Conservation (phyloP, 352 stramenopile species). For the Aphanomyces invadans region DNA sequence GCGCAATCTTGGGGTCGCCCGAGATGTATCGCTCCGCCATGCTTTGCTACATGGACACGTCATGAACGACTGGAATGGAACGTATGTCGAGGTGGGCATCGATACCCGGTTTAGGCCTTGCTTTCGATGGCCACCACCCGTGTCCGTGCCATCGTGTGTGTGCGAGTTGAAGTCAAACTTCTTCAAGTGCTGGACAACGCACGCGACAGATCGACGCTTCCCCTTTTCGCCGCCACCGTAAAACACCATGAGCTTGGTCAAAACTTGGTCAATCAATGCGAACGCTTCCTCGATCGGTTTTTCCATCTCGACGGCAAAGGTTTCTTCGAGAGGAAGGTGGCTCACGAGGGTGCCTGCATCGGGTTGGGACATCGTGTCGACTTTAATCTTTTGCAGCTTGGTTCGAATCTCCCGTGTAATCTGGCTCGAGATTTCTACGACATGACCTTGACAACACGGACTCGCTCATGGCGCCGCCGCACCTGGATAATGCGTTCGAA, state of each 20-base stretch:
- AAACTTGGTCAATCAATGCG: conserved; percentile 44
- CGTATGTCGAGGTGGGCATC: neutral
- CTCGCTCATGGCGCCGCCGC: no score
- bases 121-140: neutral
- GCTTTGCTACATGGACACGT: neutral
- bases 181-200: conserved; percentile 67
- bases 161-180: conserved; percentile 63
- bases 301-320: conserved; percentile 34
- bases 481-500: conserved; percentile 59
- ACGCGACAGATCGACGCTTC: conserved; percentile 60
- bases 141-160: neutral
- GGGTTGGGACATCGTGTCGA: conserved; percentile 12
- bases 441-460: neutral
- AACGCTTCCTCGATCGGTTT: conserved; percentile 49
- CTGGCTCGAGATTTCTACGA: conserved; percentile 55
- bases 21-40: neutral
- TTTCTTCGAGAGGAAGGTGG: conserved; percentile 29
- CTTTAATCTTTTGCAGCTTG: conserved; percentile 75
- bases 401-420: conserved; percentile 70
- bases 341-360: neutral
- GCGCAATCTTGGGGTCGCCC: neutral
- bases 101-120: no score
- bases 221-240: conserved; percentile 61
- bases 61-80: neutral
- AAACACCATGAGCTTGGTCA: conserved; percentile 47